Conservation (phyloP, 495 filamentous ascomycete genomes). For the Talaromyces wortmannii region DNA sequence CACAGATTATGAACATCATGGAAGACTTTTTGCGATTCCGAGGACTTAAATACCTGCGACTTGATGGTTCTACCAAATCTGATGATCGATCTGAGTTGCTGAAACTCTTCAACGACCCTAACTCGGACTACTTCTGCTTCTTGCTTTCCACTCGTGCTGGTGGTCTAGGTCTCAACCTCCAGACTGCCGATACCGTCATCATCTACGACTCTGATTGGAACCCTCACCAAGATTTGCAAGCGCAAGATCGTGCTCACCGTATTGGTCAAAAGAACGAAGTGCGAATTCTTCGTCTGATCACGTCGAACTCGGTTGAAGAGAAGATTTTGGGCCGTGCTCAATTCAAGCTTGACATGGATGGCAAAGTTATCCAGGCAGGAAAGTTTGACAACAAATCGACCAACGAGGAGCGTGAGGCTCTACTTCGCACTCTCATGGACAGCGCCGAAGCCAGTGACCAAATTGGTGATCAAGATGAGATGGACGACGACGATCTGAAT, state of each 20-base stretch:
- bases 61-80: constrained; percentile 94
- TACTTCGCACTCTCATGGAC: constrained; percentile 86
- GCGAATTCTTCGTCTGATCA: constrained; percentile 90
- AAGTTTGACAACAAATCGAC: constrained; percentile 99
- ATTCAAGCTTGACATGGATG: constrained; percentile 98
- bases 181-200: constrained; percentile 97
- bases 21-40: constrained; percentile 90
- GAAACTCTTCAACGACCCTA: constrained; percentile 78
- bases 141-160: constrained; percentile 97
- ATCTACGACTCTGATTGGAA: constrained; percentile 99
- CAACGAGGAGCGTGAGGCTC: constrained; percentile 93
- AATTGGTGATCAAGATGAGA: constrained; percentile 72
- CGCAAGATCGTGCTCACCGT: constrained; percentile 98
- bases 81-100: constrained; percentile 93
- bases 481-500: constrained; percentile 97
- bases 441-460: constrained; percentile 82
- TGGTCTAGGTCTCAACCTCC: constrained; percentile 92
- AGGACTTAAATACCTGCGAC: constrained; percentile 75
- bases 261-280: constrained; percentile 99
- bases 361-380: constrained; percentile 98
- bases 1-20: constrained; percentile 99
- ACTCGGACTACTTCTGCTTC: constrained; percentile 95
- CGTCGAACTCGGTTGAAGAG: constrained; percentile 93
- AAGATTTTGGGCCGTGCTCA: constrained; percentile 96
- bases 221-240: constrained; percentile 97